Evolutionary conservation across 1,139 yeast species (phyloP), one percentile per base, ranked within the genome.

Genomic region (Yamadazyma diddensiae): DNA sequence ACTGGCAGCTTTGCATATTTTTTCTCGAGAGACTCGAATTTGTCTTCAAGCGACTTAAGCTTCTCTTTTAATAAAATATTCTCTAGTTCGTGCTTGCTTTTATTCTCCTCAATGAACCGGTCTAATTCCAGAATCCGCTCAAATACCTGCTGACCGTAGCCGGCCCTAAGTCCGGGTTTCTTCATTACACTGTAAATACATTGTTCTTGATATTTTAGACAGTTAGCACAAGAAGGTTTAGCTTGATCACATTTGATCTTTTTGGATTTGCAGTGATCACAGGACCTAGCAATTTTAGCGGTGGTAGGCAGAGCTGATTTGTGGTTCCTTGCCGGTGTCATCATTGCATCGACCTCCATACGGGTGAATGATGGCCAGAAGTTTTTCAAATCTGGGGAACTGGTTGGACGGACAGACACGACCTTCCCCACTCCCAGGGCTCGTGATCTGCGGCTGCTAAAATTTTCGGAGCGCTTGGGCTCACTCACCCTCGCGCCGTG

Each of bases 161-260:
- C 62, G 3, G 53, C 45, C 31, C 52, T 53, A 30, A 57, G 43
- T 15, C 62, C 62, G 3, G 62, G 62, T 31, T 53, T 53, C 34
- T 44, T 55, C 51, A 55, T 57, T 19, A 55, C 39, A 17, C 59
- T 50, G 31, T 58, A 62, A 19, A 49, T 49, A 39, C 68, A 62
- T 13, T 43, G 34, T 24, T 37, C 41, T 2, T 48, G 49, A 24
- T 50, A 50, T 32, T 55, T 57, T 10, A 37, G 11, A 36, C 73
- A 66, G 36, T 51, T 50, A 3, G 51, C 43, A 38, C 73, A 66
- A 2, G 33, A 31, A 2, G 68, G 71, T 28, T 52, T 56, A 15
- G 36, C 40, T 29, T 53, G 65, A 36, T 59, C 52, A 43, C 70
- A 64, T 38, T 58, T 62, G 29, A 61, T 53, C 37, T 64, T 63